Base-by-base conservation (phyloP, 108 stramenopile species). In the Fragilaria crotonensis region DNA sequence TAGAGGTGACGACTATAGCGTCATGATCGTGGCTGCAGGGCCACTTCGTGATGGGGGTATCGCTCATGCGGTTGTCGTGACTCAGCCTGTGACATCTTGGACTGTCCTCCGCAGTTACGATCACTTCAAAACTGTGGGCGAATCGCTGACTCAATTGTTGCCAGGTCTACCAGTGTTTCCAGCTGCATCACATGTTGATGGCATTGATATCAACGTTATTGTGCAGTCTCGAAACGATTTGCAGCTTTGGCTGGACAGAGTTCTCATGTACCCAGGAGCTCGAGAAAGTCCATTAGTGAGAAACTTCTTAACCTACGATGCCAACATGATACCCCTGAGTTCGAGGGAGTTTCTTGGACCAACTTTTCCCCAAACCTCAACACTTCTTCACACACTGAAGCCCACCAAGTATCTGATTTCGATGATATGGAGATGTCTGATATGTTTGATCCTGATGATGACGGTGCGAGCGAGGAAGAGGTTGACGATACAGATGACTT, bases 361-460 rank as follows among this genome's bases (percentile, higher is more conserved):
- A 75, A 79, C 52, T 85, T 87, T 54, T 33, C 54, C 7, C 23
- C 25, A 21, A 25, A 49, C 5, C 25, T 25, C 21, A 25, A 21
- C 31, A 5, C 32, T 25, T 4, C 32, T 22, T 2, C 45, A 56
- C 1, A 48, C n/a, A 57, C 49, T 25, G 67, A 74, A 46, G 67
- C 63, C 18, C 46, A 46, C 7, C 48, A 63, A 53, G 52, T 64
- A 23, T 45, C 64, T 50, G 47, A 70, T 47, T 48, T 81, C 7
- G 90, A 85, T 62, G 90, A 93, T 33, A 89, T 93, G 90, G 81
- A 83, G 27, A 89, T 89, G 87, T 85, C 80, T 18, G 81, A 83
- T 29, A 84, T 85, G 82, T 85, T 81, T 54, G 56, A 60, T 5
- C 63, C 54, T 25, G 84, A 72, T 7, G 82, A 80, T 41, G 83